These are phyloP conservation scores for Hygrocybe coccinea DNA, from an alignment of 768 basidiomycete genomes.

Conservation along the genomic window DNA sequence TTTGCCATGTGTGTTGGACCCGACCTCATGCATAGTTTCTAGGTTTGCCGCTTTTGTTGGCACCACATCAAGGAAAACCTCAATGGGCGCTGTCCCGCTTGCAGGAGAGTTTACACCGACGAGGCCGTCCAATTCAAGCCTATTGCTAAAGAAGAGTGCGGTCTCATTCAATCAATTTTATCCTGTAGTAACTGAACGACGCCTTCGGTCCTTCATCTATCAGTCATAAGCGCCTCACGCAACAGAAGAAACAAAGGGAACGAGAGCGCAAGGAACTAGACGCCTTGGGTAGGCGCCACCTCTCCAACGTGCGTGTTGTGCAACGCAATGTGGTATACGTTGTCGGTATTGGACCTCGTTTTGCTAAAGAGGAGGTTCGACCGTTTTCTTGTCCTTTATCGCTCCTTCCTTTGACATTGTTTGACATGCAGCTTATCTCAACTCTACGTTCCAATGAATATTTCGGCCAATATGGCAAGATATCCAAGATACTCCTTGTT, in stretches of 20 bases:
- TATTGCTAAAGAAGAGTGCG: slow-evolving; percentile 92
- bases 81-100: slow-evolving; percentile 95
- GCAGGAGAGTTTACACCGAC: slow-evolving; percentile 87
- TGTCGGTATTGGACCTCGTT: slow-evolving; percentile 88
- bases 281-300: slow-evolving; percentile 71
- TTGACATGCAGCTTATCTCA: slow-evolving; percentile 64
- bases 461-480: slow-evolving; percentile 98
- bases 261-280: slow-evolving; percentile 96
- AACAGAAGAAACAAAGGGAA: slow-evolving; percentile 92
- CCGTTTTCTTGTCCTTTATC: slow-evolving; percentile 3
- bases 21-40: background rate
- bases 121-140: slow-evolving; percentile 93
- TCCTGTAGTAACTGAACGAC: slow-evolving; percentile 15
- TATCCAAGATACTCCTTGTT: slow-evolving; percentile 88
- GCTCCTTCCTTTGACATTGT: slow-evolving; percentile 11
- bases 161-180: slow-evolving; percentile 18
- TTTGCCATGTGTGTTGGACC: background rate
- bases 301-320: slow-evolving; percentile 93
- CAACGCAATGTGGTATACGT: slow-evolving; percentile 96
- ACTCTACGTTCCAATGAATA: slow-evolving; percentile 92
- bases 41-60: slow-evolving; percentile 99
- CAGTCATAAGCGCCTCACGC: slow-evolving; percentile 91
- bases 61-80: slow-evolving; percentile 96
- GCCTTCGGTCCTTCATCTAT: slow-evolving; percentile 4
- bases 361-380: slow-evolving; percentile 92